Base-by-base conservation (phyloP, 805 yeast species). In the Pichia scutulata region DNA sequence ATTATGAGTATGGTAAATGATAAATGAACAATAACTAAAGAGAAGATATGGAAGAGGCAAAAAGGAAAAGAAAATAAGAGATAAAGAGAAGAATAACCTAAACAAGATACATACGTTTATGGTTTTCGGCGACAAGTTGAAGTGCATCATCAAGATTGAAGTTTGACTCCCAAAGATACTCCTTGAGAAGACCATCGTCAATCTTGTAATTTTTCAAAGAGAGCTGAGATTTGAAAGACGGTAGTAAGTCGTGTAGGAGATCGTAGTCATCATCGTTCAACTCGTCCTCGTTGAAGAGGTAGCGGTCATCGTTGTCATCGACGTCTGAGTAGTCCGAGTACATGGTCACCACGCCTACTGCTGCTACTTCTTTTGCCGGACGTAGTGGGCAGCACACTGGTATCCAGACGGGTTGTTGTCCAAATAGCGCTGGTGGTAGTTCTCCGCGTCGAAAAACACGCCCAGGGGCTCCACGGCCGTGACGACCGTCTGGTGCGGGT, bases 361-460 rank as follows among this genome's bases (percentile, higher is more conserved):
- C 40, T 5, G 6, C 19, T 16, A 22, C 36, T 30, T 24, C 13
- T 41, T 44, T 18, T 45, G 41, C 8, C 53, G 39, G 1, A 43
- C 13, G 58, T 76, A 89, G 63, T 92, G 98, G 4, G 92, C 81
- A 21, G 96, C 92, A 65, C 98, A 92, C 52, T 86, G 87, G 66
- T 90, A 89, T 6, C 97, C 97, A 5, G 70, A 67, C 2, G 97
- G 95, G 64, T 92, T 89, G 60, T 80, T 82, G 50, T 76, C 75
- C 59, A 92, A 72, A 65, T 93, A 92, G 54, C 75, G 62, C 65
- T 92, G 98, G 66, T 92, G 99, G 65, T 90, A 92, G 37, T 82
- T 90, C 68, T 92, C 99, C n/a, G 97, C 98, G 63, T 90, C 97
- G 72, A 82, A 84, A 75, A 87, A 93, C 52, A 72, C 73, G 46